These are phyloP conservation scores for Populus tremula DNA, from an alignment of 345 rosid species.

Conservation along the genomic window DNA sequence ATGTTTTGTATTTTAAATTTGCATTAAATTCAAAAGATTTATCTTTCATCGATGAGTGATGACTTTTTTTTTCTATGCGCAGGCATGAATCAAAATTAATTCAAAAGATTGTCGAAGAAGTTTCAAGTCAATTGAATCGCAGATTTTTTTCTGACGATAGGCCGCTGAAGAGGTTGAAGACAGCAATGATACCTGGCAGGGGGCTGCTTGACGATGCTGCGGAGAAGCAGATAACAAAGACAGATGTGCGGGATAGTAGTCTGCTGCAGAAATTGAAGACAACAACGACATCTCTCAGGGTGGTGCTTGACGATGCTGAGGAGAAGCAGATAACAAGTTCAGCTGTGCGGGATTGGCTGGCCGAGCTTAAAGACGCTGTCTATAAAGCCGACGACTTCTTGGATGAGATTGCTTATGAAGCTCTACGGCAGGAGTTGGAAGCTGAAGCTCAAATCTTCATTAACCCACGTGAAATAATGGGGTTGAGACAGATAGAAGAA, in stretches of 20 bases:
- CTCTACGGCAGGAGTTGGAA: background rate
- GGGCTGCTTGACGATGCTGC: conserved; percentile 1
- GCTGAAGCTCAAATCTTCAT: background rate
- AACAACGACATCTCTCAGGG: background rate
- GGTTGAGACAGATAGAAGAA: too few species aligned
- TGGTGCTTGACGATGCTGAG: background rate
- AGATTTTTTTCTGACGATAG: background rate
- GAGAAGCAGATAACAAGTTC: background rate
- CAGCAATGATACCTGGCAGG: background rate
- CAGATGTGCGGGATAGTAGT: background rate
- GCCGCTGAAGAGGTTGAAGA: background rate
- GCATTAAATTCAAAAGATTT: too few species aligned
- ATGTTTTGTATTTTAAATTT: too few species aligned
- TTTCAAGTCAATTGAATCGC: background rate
- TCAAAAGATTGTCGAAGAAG: background rate
- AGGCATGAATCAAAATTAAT: too few species aligned
- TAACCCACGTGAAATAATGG: too few species aligned
- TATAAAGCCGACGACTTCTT: conserved; percentile 6
- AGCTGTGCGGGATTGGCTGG: background rate
- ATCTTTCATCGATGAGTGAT: too few species aligned
- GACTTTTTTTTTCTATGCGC: too few species aligned
- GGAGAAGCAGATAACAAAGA: background rate
- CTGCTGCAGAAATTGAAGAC: too few species aligned
- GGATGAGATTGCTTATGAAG: conserved; percentile 5
- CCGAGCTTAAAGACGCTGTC: background rate